Base-by-base conservation (phyloP, 1,284 basidiomycete genomes). In the Rhizoctonia solani region DNA sequence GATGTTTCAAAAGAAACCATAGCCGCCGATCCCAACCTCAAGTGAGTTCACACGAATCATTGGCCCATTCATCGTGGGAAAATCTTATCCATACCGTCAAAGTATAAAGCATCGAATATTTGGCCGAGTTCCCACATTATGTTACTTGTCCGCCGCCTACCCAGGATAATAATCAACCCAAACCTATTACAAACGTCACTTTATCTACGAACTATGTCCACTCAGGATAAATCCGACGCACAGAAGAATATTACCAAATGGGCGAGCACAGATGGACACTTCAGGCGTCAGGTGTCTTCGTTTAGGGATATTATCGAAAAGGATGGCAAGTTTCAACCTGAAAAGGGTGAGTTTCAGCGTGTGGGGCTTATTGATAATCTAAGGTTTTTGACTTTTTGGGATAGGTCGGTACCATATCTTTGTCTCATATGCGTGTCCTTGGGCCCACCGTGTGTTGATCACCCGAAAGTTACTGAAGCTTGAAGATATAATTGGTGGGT, bases 361-460 rank as follows among this genome's bases (percentile, higher is more conserved):
- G 47, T 27, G 19, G 16, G 27, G 25, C 30, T 50, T 14, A 32
- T 25, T 32, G 25, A 63, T 54, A 27, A 23, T 54, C 41, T 34
- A 21, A 69, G 32, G 25, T 27, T 34, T 1, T 49, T 55, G 44
- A 53, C 27, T 16, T 34, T 58, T 50, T n/a, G n/a, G 39, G 49
- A n/a, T 72, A 92, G 92, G 84, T 65, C 86, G 94, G 54, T 97
- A 97, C 76, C 91, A 92, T 73, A 50, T 68, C 8, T 56, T 54
- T 30, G 71, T 66, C 21, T 73, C 67, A 21, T 65, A 66, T 46
- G 75, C 76, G 53, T 80, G 82, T 72, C 83, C 95, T 3, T 98
- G 96, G 95, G 96, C 96, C 0, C 94, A 94, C 56, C 85, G 96
- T 71, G 84, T 94, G 1, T 80, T 98, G 66, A 98, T 99, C 73